phyloP scores from a whole-genome alignment of 257 asterid genomes.

The Gentiana macrophylla region DNA sequence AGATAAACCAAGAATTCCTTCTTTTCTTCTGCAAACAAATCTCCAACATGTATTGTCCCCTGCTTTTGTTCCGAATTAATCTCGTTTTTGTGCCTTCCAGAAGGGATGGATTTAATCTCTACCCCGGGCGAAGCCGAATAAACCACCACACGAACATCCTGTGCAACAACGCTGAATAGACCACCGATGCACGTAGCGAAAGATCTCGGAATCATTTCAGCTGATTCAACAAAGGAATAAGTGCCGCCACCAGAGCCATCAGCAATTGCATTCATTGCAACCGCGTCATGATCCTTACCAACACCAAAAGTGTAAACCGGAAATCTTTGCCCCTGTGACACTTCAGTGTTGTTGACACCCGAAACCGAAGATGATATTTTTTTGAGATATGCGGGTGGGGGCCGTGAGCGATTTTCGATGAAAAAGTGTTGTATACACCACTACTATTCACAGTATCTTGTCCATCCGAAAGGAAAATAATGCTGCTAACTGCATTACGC shows the following conservation, averaged over 20 bases:
- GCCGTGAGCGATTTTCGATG: too few species aligned
- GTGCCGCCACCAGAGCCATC: constrained; percentile 52
- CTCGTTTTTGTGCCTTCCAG: constrained; percentile 7
- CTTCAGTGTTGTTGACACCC: background rate
- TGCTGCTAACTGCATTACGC: constrained; percentile 24
- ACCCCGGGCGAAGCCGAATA: constrained; percentile 24
- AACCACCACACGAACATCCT: constrained; percentile 23
- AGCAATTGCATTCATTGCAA: constrained; percentile 28
- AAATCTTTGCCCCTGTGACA: background rate
- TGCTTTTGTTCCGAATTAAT: background rate
- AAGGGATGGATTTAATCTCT: constrained; percentile 20
- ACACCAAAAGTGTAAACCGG: constrained; percentile 9
- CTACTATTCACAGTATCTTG: constrained; percentile 14
- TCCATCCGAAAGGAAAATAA: constrained; percentile 38
- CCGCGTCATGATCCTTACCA: constrained; percentile 10
- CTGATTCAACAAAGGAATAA: constrained; percentile 32
- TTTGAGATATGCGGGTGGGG: background rate
- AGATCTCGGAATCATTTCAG: constrained; percentile 31
- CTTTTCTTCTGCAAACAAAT: constrained; percentile 14
- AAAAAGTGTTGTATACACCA: too few species aligned
- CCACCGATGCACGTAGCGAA: constrained; percentile 41
- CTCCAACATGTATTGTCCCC: constrained; percentile 6
- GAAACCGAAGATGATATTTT: background rate
- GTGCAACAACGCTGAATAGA: constrained; percentile 31
- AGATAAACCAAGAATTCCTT: constrained; percentile 9